Percentiles rank a stretch among this genome's conserved stretches.
phyloP scores from a whole-genome alignment of 2,329 filamentous ascomycete genomes.

The Cladosporium sp. region DNA sequence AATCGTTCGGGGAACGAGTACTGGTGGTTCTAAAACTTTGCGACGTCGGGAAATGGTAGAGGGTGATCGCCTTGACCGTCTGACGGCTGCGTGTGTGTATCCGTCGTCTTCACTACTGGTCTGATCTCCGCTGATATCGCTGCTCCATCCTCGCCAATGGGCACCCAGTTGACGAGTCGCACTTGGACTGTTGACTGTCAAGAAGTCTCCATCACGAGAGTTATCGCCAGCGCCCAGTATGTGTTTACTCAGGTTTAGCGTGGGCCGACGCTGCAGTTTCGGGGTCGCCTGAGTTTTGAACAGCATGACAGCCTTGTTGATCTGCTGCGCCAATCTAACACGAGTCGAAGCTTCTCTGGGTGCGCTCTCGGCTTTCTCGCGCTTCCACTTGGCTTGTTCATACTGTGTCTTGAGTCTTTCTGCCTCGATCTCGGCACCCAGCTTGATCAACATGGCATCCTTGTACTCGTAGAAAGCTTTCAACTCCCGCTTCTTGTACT shows the following conservation, averaged over 20 bases:
- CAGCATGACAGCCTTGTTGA: slow-evolving; percentile 32
- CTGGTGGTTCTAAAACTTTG: neutral
- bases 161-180: neutral
- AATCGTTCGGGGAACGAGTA: neutral
- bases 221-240: slow-evolving; percentile 5
- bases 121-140: slow-evolving; percentile 37
- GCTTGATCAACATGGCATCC: slow-evolving; percentile 35
- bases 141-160: slow-evolving; percentile 35
- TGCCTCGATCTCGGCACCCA: slow-evolving; percentile 34
- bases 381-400: slow-evolving; percentile 34
- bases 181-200: slow-evolving; percentile 18
- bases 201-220: slow-evolving; percentile 11
- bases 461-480: slow-evolving; percentile 33
- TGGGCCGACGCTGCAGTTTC: slow-evolving; percentile 10
- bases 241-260: slow-evolving; percentile 9
- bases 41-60: slow-evolving; percentile 5
- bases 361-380: slow-evolving; percentile 35
- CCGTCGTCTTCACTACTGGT: slow-evolving; percentile 35
- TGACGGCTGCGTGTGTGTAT: neutral
- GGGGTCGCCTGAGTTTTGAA: slow-evolving; percentile 13
- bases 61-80: slow-evolving; percentile 1
- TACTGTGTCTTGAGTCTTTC: slow-evolving; percentile 31
- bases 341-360: slow-evolving; percentile 34
- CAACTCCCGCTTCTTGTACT: slow-evolving; percentile 33
- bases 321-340: slow-evolving; percentile 32